These are phyloP conservation scores for Aspergillus sparsus DNA, from an alignment of 495 filamentous ascomycete species.

Conservation along the genomic window DNA sequence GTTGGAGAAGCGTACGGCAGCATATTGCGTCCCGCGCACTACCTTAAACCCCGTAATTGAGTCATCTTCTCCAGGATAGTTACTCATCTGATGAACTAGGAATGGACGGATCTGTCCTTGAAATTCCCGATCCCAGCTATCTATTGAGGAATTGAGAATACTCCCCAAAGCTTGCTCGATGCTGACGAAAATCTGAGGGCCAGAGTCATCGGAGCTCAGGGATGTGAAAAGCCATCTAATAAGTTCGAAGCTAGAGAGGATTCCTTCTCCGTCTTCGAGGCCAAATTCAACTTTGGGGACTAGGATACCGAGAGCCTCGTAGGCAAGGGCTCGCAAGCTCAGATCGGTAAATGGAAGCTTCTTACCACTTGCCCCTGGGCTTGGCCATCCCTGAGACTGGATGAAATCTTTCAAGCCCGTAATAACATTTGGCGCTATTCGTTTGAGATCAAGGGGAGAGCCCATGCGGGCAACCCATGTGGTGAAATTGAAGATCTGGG, in stretches of 20 bases:
- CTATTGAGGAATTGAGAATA: constrained; percentile 61
- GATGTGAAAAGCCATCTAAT: constrained; percentile 79
- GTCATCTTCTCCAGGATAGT: constrained; percentile 51
- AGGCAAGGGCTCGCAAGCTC: constrained; percentile 70
- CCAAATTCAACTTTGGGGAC: constrained; percentile 53
- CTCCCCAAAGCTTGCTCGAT: constrained; percentile 87
- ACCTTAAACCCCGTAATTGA: constrained; percentile 41
- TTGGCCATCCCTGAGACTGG: constrained; percentile 81
- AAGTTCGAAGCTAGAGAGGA: constrained; percentile 58
- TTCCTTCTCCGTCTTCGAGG: constrained; percentile 28
- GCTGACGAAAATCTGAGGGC: constrained; percentile 74
- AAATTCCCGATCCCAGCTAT: constrained; percentile 45
- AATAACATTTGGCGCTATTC: constrained; percentile 71
- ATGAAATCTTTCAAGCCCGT: constrained; percentile 72
- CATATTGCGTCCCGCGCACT: constrained; percentile 71
- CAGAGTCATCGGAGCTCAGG: constrained; percentile 75
- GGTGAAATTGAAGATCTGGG: constrained; percentile 84
- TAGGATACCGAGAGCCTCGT: constrained; percentile 83
- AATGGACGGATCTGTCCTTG: constrained; percentile 56
- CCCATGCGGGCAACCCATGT: constrained; percentile 84
- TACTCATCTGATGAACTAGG: constrained; percentile 66
- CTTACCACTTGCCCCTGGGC: constrained; percentile 49
- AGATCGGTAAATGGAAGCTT: constrained; percentile 58
- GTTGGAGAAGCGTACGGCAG: constrained; percentile 87
- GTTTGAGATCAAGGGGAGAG: constrained; percentile 55